Base-by-base conservation (phyloP, 805 yeast species). In the Cephaloascus albidus region DNA sequence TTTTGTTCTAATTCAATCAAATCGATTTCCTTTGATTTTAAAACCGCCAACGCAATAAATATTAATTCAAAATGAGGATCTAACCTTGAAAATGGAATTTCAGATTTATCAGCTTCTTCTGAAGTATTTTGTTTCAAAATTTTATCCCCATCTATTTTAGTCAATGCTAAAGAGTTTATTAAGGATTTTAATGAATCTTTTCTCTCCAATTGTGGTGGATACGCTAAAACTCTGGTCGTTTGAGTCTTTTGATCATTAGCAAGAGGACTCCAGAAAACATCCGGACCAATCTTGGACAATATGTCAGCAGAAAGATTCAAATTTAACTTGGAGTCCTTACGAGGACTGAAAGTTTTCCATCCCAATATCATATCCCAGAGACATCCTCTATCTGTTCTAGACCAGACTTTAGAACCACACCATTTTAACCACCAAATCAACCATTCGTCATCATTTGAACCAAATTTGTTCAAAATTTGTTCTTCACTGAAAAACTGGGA, bases 351-450 rank as follows among this genome's bases (percentile, higher is more conserved):
- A 20, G 39, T 65, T 49, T 89, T 70, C 78, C 89, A 86, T 1
- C 96, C 95, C 19, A 89, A 58, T 35, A 88, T 58, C 45, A 78
- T 61, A 61, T 89, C 97, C 97, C 97, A 89, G 4, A 87, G 68
- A 44, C 96, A 69, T 10, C 93, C 96, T 38, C 96, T 62, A 57
- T 87, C 96, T 42, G 69, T 70, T 44, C 83, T 72, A 35, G 88
- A 81, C 74, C 94, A 78, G 4, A 82, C 87, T 58, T 85, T 85
- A 12, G 93, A 76, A 17, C 96, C 96, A 52, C 85, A 76, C 71
- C 85, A 89, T 54, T 87, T 86, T 45, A 89, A 66, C 97, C 97
- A 89, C 95, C 96, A 89, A 32, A 86, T 71, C 19, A 88, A 65
- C 97, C 97, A 89, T 53, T 81, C 88, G 48, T 85, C 93, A 45